phyloP scores from a whole-genome alignment of 768 basidiomycete genomes.

The Dioszegia crocea region DNA sequence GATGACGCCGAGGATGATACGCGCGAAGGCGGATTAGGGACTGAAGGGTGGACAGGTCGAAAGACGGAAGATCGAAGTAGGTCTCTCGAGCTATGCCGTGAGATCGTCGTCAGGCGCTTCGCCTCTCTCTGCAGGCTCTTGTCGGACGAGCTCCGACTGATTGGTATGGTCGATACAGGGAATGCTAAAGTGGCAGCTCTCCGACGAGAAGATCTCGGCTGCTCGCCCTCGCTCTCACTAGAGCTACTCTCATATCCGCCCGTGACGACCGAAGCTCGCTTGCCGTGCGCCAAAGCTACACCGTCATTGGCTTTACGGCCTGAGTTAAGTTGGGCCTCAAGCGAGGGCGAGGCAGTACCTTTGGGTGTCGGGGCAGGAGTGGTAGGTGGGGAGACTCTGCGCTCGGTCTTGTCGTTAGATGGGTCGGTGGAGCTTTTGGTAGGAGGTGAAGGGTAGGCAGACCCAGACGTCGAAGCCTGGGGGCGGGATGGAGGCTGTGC shows the following conservation, averaged over 20 bases:
- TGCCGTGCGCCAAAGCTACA: constrained; percentile 16
- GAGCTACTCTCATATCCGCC: constrained; percentile 31
- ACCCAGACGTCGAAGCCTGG: neutral
- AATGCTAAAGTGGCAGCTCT: neutral
- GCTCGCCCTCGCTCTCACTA: neutral
- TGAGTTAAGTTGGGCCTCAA: constrained; percentile 10
- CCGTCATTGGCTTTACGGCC: constrained; percentile 16
- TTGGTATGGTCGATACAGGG: neutral
- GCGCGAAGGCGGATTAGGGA: neutral
- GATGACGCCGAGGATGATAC: neutral
- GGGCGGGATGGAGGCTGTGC: neutral
- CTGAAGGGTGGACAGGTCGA: neutral
- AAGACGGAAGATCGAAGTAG: neutral
- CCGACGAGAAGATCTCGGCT: neutral
- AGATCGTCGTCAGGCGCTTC: neutral
- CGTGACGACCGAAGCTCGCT: constrained; percentile 25
- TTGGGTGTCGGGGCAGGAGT: constrained; percentile 4
- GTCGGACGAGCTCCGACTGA: neutral
- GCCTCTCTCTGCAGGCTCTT: neutral
- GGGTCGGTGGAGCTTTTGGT: neutral
- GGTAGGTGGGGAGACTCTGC: neutral
- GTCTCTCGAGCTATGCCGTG: constrained; percentile 3
- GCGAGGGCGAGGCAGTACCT: neutral
- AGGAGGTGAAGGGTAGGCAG: neutral
- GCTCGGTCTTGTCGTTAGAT: no score